Evolutionary conservation across 2,329 filamentous ascomycete genomes (phyloP).

Genomic region (Claviceps monticola): DNA sequence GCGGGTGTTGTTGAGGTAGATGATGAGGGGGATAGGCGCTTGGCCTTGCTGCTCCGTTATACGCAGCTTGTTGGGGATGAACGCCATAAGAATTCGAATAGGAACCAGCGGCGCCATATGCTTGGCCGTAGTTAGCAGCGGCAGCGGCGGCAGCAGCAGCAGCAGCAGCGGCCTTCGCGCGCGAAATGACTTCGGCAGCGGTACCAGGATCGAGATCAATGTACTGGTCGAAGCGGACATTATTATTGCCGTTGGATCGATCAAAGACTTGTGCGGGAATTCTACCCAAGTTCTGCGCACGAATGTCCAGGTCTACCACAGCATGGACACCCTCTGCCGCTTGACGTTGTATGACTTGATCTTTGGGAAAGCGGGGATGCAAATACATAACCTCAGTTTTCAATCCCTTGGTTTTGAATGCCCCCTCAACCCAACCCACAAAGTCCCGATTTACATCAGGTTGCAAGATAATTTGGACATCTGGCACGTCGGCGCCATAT

Average conservation of each 20-base stretch:
- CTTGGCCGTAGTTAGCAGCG: conserved; percentile 17
- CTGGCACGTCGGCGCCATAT: conserved; percentile 62
- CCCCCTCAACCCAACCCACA: conserved; percentile 65
- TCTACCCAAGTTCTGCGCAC: conserved; percentile 55
- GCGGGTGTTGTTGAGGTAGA: conserved; percentile 9
- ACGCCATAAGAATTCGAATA: conserved; percentile 20
- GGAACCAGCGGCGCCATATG: conserved; percentile 13
- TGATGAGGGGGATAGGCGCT: conserved; percentile 16
- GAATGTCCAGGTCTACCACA: conserved; percentile 61
- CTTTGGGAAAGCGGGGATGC: conserved; percentile 60
- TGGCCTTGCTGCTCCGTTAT: conserved; percentile 13
- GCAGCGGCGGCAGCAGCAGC: conserved; percentile 10
- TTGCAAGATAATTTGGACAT: conserved; percentile 76
- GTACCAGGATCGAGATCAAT: conserved; percentile 64
- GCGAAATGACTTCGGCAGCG: conserved; percentile 66
- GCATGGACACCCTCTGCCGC: conserved; percentile 81
- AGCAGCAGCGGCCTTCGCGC: conserved; percentile 41
- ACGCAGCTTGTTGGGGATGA: conserved; percentile 14
- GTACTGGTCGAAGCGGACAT: conserved; percentile 79
- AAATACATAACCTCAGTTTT: conserved; percentile 69
- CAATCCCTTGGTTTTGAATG: conserved; percentile 58
- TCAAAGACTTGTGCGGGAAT: conserved; percentile 80
- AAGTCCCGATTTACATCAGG: conserved; percentile 70
- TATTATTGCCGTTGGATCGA: conserved; percentile 56
- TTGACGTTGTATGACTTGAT: conserved; percentile 69